phyloP scores from a whole-genome alignment of 2,329 filamentous ascomycete genomes.

The Alternaria sp. region DNA sequence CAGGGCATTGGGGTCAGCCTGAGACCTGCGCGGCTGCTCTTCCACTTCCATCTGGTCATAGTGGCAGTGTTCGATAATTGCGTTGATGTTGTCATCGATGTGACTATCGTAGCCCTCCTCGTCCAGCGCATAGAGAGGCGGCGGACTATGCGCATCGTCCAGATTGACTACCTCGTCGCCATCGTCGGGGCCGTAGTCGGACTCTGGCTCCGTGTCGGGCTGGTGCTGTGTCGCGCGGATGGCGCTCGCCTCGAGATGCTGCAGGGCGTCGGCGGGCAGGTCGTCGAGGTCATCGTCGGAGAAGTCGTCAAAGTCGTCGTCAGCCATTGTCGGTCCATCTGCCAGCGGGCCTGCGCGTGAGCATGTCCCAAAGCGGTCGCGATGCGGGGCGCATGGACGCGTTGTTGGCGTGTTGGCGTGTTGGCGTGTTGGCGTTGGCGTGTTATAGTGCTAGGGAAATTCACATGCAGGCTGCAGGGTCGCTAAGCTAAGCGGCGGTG shows the following conservation, averaged over 20 bases:
- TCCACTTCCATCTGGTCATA: conserved; percentile 27
- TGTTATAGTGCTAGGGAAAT: not conserved
- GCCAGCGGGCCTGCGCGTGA: not conserved
- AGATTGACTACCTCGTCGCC: conserved; percentile 54
- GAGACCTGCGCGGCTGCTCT: conserved; percentile 30
- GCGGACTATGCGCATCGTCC: conserved; percentile 39
- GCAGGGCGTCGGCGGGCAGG: conserved; percentile 53
- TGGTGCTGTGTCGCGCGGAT: conserved; percentile 47
- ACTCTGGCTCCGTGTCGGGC: conserved; percentile 12
- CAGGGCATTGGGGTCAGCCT: conserved; percentile 40
- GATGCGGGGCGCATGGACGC: conserved; percentile 14
- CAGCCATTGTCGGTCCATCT: conserved; percentile 38
- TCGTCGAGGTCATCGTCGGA: conserved; percentile 54
- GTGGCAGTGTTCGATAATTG: not conserved
- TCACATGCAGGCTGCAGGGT: conserved; percentile 15
- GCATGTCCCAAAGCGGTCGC: conserved; percentile 13
- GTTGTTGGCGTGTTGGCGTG: conserved; percentile 5
- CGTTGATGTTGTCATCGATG: not conserved
- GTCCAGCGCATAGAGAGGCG: not conserved
- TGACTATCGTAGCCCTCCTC: not conserved
- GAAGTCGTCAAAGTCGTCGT: conserved; percentile 56
- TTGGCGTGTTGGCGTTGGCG: conserved; percentile 4
- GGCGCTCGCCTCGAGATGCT: conserved; percentile 54
- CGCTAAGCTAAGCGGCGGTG: not conserved
- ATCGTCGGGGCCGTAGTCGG: conserved; percentile 55